Percentiles rank a stretch among this genome's conserved stretches.
phyloP scores from a whole-genome alignment of 129 eudicot species.

The Tanacetum coccineum region DNA sequence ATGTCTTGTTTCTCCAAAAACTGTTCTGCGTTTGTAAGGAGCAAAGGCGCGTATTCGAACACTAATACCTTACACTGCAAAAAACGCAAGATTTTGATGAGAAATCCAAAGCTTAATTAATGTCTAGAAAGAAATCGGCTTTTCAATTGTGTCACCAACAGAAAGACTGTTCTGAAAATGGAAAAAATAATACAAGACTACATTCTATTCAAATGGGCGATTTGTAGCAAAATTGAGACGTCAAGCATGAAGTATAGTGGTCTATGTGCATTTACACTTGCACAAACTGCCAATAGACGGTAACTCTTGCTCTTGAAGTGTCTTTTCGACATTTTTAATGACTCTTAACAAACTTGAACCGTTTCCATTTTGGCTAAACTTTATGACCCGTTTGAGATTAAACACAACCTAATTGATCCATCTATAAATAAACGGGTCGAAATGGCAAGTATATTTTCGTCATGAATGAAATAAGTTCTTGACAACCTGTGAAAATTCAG shows the following conservation, averaged over 20 bases:
- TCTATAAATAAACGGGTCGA: neutral
- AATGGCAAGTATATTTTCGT: neutral
- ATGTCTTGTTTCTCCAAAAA: conserved; percentile 72
- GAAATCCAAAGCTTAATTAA: neutral
- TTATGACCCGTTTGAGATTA: neutral
- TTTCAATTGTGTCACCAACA: neutral
- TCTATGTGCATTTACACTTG: neutral
- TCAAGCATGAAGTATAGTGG: neutral
- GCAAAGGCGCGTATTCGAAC: conserved; percentile 71
- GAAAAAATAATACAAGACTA: too few relatives aligned
- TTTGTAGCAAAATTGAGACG: neutral
- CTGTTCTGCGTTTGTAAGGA: conserved; percentile 65
- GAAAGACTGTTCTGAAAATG: too few relatives aligned
- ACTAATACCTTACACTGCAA: conserved; percentile 79
- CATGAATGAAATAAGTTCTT: neutral
- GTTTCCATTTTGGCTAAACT: neutral
- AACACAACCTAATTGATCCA: neutral
- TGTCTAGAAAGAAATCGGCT: neutral
- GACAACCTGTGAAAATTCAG: too few relatives aligned
- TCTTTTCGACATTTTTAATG: neutral
- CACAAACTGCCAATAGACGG: too few relatives aligned
- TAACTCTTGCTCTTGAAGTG: too few relatives aligned
- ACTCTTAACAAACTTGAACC: neutral
- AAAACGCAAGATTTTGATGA: neutral
- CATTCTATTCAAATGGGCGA: neutral